A percentile compares a stretch with the other conserved stretches of the same genome.
Evolutionary conservation across 179 eudicot genomes (phyloP).

Genomic region (Heliamphora pulchella): DNA sequence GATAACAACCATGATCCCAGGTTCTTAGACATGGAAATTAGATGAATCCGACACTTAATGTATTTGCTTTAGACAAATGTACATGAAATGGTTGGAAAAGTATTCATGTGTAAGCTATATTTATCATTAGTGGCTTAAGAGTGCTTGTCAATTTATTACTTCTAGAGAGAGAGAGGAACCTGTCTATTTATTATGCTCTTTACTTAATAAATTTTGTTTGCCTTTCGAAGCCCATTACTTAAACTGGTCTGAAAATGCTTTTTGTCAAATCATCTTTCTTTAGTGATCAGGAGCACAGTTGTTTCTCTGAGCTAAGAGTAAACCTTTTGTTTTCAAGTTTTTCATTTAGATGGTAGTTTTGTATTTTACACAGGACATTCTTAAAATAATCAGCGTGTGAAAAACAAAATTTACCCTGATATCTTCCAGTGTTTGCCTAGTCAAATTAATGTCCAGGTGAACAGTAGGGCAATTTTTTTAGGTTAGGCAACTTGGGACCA

Average conservation of each 20-base stretch:
- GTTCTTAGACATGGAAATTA: no score
- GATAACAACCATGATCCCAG: no score
- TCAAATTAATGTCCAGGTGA: neutral
- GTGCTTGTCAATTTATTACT: no score
- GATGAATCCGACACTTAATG: no score
- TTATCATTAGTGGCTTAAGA: neutral
- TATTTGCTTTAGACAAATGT: no score
- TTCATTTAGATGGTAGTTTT: neutral
- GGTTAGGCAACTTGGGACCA: neutral
- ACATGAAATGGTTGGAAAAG: neutral
- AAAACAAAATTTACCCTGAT: neutral
- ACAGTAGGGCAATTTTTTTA: neutral
- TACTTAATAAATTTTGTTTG: neutral
- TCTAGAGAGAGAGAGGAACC: no score
- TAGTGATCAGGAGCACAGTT: neutral
- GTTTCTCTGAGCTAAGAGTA: neutral
- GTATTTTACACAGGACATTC: neutral
- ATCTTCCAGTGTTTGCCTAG: neutral
- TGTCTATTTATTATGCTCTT: neutral
- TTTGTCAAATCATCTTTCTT: neutral
- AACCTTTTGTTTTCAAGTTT: neutral
- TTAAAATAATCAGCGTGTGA: neutral
- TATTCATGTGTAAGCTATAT: neutral
- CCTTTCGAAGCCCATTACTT: neutral
- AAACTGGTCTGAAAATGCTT: neutral